Base-by-base conservation (phyloP, 2,329 filamentous ascomycete species). In the Pseudophaeomoniella oleicola region DNA sequence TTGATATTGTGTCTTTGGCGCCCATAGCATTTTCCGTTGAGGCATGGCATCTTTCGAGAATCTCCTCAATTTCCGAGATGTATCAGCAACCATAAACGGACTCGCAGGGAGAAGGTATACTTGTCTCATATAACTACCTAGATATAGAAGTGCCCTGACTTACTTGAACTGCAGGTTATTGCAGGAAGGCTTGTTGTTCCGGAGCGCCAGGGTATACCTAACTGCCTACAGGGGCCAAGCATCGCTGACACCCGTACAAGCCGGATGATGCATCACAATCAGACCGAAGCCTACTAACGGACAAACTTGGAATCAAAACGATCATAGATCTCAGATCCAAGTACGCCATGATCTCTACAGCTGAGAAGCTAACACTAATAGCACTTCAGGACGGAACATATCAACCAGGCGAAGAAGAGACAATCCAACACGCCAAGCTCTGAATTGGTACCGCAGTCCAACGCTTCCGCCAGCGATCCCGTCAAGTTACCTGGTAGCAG, bases 271-370 rank as follows among this genome's bases (percentile, higher is more conserved):
- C 83, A 22, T 79, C 81, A 0, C 50, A 65, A 14, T 52, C 63
- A 22, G 86, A 93, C 56, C 71, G 72, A 38, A 53, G 63, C 19
- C 59, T 63, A 19, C 65, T 93, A 9, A 56, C 62, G 6, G 57
- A 75, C 5, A 66, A 74, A 19, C 68, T 78, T 46, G 66, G 71
- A 15, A 71, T 93, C 44, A 72, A 67, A 45, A 83, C 76, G 2
- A 71, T 93, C 30, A 70, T 93, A 41, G 86, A 93, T 59, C 63
- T 93, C 9, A 72, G 86, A 38, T 83, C 84, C 42, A 75, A 78
- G 75, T 83, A 66, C 41, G 56, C 37, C 14, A 4, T n/a, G n/a
- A n/a, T n/a, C n/a, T n/a, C n/a, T n/a, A n/a, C n/a, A n/a, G n/a
- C n/a, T n/a, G n/a, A n/a, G n/a, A n/a, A n/a, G n/a, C n/a, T n/a